phyloP scores from a whole-genome alignment of 2,329 filamentous ascomycete genomes.

The Colletotrichum tamarilloi region DNA sequence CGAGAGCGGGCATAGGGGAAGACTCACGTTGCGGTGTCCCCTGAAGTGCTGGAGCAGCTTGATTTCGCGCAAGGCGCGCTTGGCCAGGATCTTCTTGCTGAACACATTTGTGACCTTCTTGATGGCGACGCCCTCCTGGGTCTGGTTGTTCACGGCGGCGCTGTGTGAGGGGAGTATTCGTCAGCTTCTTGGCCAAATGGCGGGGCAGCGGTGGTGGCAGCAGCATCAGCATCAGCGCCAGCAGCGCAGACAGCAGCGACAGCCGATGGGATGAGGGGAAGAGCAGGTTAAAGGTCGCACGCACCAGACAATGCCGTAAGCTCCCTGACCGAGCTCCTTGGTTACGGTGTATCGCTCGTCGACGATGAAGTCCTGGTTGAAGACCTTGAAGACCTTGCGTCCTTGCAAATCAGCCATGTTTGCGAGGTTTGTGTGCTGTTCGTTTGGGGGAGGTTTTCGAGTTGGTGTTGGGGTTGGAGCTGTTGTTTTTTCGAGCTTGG shows the following conservation, averaged over 20 bases:
- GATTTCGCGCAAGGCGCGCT: slow-evolving; percentile 97
- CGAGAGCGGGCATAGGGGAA: not conserved
- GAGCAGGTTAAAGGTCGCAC: slow-evolving; percentile 37
- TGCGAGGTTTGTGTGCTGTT: slow-evolving; percentile 9
- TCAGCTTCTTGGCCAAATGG: slow-evolving; percentile 35
- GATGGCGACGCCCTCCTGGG: slow-evolving; percentile 93
- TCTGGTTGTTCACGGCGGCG: slow-evolving; percentile 91
- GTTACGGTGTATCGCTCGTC: slow-evolving; percentile 98
- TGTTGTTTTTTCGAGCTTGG: slow-evolving; percentile 8
- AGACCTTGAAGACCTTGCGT: slow-evolving; percentile 98
- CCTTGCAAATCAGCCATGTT: slow-evolving; percentile 55
- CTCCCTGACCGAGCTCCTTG: slow-evolving; percentile 97
- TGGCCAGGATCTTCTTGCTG: slow-evolving; percentile 99
- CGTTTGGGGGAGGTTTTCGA: not conserved
- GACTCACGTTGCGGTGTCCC: slow-evolving; percentile 83
- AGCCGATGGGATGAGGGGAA: slow-evolving; percentile 12
- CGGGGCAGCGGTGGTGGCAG: slow-evolving; percentile 34
- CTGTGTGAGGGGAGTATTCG: slow-evolving; percentile 55
- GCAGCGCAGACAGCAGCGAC: not conserved
- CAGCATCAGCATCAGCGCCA: not conserved
- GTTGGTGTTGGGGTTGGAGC: slow-evolving; percentile 4
- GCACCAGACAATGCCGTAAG: slow-evolving; percentile 98
- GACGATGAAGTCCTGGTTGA: slow-evolving; percentile 99
- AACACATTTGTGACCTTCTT: slow-evolving; percentile 99
- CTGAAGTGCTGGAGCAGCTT: slow-evolving; percentile 98